A percentile compares a stretch with the other conserved stretches of the same genome.
phyloP scores from a whole-genome alignment of 305 asterid genomes.

The Plantago lanceolata region DNA sequence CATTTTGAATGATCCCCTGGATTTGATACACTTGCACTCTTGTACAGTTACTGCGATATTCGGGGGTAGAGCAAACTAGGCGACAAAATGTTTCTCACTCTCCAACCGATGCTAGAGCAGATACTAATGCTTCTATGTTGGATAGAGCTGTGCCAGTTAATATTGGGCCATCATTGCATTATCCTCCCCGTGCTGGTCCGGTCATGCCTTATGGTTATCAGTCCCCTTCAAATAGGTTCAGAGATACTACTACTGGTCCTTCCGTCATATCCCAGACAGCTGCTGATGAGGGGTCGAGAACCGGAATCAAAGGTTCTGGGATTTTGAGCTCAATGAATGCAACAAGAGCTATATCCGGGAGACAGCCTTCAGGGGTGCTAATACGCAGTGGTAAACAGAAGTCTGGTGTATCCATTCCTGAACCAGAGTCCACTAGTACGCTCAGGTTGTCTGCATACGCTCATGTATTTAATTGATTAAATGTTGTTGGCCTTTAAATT shows the following conservation, averaged over 20 bases:
- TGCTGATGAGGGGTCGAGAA: constrained; percentile 98
- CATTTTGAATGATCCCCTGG: constrained; percentile 18
- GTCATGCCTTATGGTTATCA: constrained; percentile 58
- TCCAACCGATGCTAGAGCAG: constrained; percentile 46
- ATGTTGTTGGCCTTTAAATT: constrained; percentile 10
- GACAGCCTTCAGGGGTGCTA: constrained; percentile 65
- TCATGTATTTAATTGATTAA: not conserved
- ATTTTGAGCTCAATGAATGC: constrained; percentile 58
- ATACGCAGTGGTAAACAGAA: constrained; percentile 52
- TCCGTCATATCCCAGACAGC: constrained; percentile 61
- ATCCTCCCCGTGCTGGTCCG: constrained; percentile 69
- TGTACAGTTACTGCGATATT: constrained; percentile 61
- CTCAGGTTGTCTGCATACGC: constrained; percentile 43
- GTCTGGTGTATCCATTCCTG: constrained; percentile 40
- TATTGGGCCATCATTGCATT: constrained; percentile 47
- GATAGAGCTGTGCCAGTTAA: constrained; percentile 44
- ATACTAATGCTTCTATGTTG: constrained; percentile 49
- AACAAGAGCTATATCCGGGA: constrained; percentile 43
- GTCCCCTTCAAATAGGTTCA: constrained; percentile 51
- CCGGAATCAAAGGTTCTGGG: constrained; percentile 86
- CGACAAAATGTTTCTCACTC: constrained; percentile 49
- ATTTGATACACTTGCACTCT: constrained; percentile 30
- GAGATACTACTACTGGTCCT: constrained; percentile 53
- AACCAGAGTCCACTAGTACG: constrained; percentile 52
- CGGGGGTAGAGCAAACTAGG: constrained; percentile 62